Conservation (phyloP, 106 monocot genomes). For the Apostasia shenzhenica region DNA sequence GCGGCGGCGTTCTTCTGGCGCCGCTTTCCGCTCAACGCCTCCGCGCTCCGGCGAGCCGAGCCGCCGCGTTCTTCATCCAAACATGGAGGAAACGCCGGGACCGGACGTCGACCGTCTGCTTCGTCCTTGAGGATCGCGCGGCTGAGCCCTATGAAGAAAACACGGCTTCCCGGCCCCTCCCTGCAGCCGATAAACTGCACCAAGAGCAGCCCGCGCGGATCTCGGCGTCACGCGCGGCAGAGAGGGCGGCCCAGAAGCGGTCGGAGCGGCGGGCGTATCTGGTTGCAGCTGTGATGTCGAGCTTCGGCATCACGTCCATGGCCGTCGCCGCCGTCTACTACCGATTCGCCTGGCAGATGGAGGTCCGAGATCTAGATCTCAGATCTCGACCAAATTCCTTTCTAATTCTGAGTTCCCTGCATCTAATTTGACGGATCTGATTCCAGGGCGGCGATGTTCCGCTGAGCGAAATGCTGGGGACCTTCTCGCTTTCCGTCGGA, state of each 20-base stretch:
- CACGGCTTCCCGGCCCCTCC: background rate
- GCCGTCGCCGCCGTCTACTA: conserved; percentile 86
- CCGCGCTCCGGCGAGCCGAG: background rate
- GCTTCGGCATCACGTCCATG: conserved; percentile 94
- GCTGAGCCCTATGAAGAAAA: background rate
- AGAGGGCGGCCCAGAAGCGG: conserved; percentile 56
- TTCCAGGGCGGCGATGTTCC: conserved; percentile 80
- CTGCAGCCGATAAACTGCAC: background rate
- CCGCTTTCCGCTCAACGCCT: background rate
- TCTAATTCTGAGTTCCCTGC: background rate
- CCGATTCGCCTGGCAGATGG: conserved; percentile 92
- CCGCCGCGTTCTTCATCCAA: background rate
- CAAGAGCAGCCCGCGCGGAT: conserved; percentile 17
- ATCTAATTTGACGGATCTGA: background rate
- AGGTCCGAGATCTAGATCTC: conserved; percentile 26
- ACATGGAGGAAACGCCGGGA: background rate
- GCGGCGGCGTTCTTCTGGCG: background rate
- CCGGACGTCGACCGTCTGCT: conserved; percentile 7
- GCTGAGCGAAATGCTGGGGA: conserved; percentile 79
- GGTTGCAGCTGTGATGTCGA: conserved; percentile 80
- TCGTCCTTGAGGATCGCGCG: conserved; percentile 3
- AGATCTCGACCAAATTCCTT: background rate
- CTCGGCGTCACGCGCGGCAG: conserved; percentile 18
- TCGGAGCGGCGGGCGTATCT: conserved; percentile 75
- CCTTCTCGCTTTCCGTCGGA: conserved; percentile 84